phyloP scores from a whole-genome alignment of 305 asterid species.

The Solanum hybrid region DNA sequence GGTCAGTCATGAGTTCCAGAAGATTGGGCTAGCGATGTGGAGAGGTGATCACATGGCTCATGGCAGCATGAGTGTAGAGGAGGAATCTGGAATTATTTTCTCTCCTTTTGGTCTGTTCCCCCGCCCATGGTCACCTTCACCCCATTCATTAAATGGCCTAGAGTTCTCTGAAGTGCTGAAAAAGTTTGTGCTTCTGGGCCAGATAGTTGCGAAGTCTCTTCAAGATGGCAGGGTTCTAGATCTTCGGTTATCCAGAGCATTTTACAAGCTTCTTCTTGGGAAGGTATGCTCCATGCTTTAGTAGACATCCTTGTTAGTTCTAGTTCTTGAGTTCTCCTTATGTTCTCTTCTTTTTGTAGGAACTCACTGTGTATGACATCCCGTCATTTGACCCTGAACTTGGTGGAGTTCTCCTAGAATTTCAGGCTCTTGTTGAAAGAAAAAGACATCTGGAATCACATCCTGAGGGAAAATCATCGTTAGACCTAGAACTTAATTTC shows the following conservation, averaged over 20 bases:
- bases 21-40: constrained; percentile 75
- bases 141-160: constrained; percentile 25
- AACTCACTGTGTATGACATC: constrained; percentile 67
- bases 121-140: constrained; percentile 67
- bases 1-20: constrained; percentile 86
- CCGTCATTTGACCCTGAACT: constrained; percentile 80
- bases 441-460: constrained; percentile 38
- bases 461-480: constrained; percentile 20
- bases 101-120: constrained; percentile 84
- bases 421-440: constrained; percentile 72
- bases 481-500: constrained; percentile 34
- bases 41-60: constrained; percentile 49
- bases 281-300: constrained; percentile 36
- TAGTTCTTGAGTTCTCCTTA: background rate
- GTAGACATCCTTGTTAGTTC: constrained; percentile 6
- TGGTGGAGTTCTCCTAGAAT: constrained; percentile 68
- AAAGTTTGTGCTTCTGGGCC: constrained; percentile 73
- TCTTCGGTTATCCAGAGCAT: constrained; percentile 85
- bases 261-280: constrained; percentile 73
- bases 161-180: constrained; percentile 45
- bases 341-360: constrained; percentile 35
- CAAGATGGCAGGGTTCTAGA: constrained; percentile 92
- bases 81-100: constrained; percentile 30
- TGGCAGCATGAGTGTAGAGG: constrained; percentile 17
- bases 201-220: constrained; percentile 81